A percentile compares a stretch with the other conserved stretches of the same genome.
phyloP scores from a whole-genome alignment of 306 rosid species.

The Inga laurina region DNA sequence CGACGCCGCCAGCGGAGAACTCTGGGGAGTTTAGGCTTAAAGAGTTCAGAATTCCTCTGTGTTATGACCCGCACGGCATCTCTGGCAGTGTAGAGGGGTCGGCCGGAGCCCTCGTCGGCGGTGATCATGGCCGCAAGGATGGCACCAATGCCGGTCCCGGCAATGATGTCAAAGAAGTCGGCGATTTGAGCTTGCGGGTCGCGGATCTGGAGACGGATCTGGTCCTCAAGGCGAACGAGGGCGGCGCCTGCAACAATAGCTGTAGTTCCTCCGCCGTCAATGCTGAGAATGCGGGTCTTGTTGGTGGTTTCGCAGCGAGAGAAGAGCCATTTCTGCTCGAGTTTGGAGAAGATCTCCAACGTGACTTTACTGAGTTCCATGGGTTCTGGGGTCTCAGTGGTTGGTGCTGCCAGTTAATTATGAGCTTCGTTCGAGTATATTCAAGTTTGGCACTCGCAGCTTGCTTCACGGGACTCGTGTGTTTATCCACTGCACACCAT shows the following conservation, averaged over 20 bases:
- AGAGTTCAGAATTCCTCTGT: conserved; percentile 52
- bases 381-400: not conserved
- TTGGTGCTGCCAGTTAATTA: not conserved
- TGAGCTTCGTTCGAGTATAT: not conserved
- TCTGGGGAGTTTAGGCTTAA: conserved; percentile 40
- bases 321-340: conserved; percentile 96
- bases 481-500: not conserved
- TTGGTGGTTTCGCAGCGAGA: conserved; percentile 63
- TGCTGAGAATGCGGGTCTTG: conserved; percentile 88
- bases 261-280: conserved; percentile 92
- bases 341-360: conserved; percentile 85
- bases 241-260: conserved; percentile 75
- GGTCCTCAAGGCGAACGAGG: conserved; percentile 82
- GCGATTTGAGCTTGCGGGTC: conserved; percentile 73
- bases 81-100: conserved; percentile 74
- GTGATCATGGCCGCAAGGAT: conserved; percentile 78
- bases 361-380: conserved; percentile 79
- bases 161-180: conserved; percentile 84
- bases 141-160: conserved; percentile 89
- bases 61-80: conserved; percentile 58
- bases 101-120: conserved; percentile 65
- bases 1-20: conserved; percentile 52
- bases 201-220: conserved; percentile 86
- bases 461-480: conserved; percentile 1
- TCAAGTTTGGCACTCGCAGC: not conserved